A percentile compares a stretch with the other conserved stretches of the same genome.
These are phyloP conservation scores for Gynandropsis gynandra DNA, from an alignment of 345 rosid genomes.

Conservation along the genomic window DNA sequence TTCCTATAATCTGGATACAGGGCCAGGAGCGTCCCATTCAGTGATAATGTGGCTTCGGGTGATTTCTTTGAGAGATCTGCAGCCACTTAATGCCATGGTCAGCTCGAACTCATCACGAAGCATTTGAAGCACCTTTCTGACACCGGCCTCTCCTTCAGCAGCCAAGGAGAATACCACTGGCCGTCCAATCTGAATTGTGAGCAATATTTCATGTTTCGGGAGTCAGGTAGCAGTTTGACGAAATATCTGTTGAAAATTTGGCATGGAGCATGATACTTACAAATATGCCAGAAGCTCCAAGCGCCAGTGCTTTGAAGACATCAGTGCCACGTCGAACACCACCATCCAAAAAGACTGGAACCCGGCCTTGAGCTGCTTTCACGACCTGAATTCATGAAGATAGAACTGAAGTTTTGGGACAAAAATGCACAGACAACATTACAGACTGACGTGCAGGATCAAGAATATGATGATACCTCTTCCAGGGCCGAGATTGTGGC, in stretches of 20 bases:
- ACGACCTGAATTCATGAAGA: slow-evolving; percentile 46
- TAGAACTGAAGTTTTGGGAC: not conserved
- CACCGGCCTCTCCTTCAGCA: slow-evolving; percentile 78
- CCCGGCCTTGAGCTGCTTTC: slow-evolving; percentile 71
- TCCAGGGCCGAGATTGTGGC: slow-evolving; percentile 83
- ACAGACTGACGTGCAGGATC: not conserved
- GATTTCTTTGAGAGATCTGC: slow-evolving; percentile 77
- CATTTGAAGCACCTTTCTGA: slow-evolving; percentile 72
- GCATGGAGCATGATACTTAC: slow-evolving; percentile 37
- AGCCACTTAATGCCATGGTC: slow-evolving; percentile 86
- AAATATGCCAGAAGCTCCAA: slow-evolving; percentile 90
- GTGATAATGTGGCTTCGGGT: slow-evolving; percentile 65
- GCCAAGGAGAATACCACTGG: slow-evolving; percentile 85
- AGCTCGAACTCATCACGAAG: slow-evolving; percentile 81
- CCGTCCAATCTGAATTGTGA: slow-evolving; percentile 62
- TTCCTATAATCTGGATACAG: slow-evolving; percentile 38
- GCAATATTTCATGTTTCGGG: not conserved
- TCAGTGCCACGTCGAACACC: slow-evolving; percentile 96
- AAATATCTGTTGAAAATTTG: not conserved
- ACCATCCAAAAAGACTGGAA: slow-evolving; percentile 90
- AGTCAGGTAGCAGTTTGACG: too few relatives aligned
- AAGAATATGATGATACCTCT: slow-evolving; percentile 40
- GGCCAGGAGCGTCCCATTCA: slow-evolving; percentile 57
- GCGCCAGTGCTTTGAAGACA: slow-evolving; percentile 88
- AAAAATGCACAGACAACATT: not conserved